Evolutionary conservation across 371 early-diverging fungal genomes (phyloP), one percentile per base, ranked within the genome.

Genomic region (Syncephalis plumigaleata): DNA sequence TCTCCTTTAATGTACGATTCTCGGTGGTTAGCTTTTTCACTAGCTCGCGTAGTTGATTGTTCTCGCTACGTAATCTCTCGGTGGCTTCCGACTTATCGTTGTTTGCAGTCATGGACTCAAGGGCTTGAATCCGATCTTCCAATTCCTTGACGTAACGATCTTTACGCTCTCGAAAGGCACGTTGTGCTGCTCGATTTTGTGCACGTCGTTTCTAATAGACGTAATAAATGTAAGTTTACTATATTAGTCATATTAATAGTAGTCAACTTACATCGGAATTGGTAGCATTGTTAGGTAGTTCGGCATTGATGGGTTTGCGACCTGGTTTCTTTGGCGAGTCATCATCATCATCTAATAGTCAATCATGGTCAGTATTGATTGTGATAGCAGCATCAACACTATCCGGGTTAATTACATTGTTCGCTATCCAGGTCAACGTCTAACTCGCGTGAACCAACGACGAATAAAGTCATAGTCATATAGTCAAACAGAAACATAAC

Each of bases 111-210:
- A 31, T 31, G 4, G 31, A 7, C 22, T 66, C 61, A 18, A 73
- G 54, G 36, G 57, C 67, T 49, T 62, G 55, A 39, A 73, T 57
- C 27, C 60, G 55, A 17, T 56, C 54, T 53, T 81, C 77, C 9
- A 83, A 56, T 23, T 71, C 66, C 44, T 68, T 55, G 20, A 81
- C 69, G 55, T 80, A 73, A 45, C 70, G 63, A 48, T 81, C 78
- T 60, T 77, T 76, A 44, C 84, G 73, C 48, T 83, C 79, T 42
- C 84, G 65, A 54, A 83, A 83, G 0, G 84, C 84, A 11, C 82
- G 65, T 55, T 83, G 84, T 9, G 84, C 84, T 9, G 79, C 81
- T 45, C 84, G 61, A 53, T 83, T 83, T 59, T 83, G 81, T 8
- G 81, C 84, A 17, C 77, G 77, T 47, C 84, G 72, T 53, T 81